Conservation (phyloP, 768 basidiomycete genomes). For the Russula dissimulans region DNA sequence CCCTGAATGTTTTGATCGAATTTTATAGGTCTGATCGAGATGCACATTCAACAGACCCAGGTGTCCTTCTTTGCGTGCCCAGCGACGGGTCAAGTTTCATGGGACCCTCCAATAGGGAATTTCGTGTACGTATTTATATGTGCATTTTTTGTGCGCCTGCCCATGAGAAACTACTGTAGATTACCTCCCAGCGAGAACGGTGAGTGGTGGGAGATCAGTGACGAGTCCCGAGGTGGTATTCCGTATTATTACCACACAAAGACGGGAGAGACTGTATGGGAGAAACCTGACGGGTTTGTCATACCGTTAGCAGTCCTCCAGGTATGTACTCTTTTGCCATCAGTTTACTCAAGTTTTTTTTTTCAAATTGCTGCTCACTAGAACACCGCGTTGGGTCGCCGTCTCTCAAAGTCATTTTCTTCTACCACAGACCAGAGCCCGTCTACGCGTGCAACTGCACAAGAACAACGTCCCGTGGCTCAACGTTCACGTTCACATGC, state of each 20-base stretch:
- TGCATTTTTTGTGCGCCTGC: conserved; percentile 9
- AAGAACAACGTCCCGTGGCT: background rate
- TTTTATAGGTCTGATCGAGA: background rate
- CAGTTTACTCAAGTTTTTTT: conserved; percentile 6
- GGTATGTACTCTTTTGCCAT: conserved; percentile 31
- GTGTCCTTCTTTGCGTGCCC: conserved; percentile 87
- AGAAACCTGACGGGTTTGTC: conserved; percentile 79
- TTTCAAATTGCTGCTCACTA: conserved; percentile 22
- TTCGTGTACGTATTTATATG: conserved; percentile 56
- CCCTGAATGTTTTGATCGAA: conserved; percentile 2
- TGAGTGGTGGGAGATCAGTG: conserved; percentile 94
- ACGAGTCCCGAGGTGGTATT: conserved; percentile 73
- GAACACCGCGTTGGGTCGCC: conserved; percentile 66
- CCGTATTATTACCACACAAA: conserved; percentile 95
- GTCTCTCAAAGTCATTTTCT: conserved; percentile 38
- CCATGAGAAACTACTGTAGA: conserved; percentile 30
- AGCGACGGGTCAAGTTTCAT: conserved; percentile 83
- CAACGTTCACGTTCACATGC: conserved; percentile 9
- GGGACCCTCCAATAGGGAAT: conserved; percentile 85
- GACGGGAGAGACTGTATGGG: conserved; percentile 87
- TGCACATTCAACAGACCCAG: conserved; percentile 38
- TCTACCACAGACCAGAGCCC: conserved; percentile 21
- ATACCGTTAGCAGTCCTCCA: conserved; percentile 87
- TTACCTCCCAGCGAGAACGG: conserved; percentile 77
- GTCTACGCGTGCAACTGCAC: background rate